Conservation (phyloP, 768 basidiomycete species). For the Lactarius pseudohatsudake region DNA sequence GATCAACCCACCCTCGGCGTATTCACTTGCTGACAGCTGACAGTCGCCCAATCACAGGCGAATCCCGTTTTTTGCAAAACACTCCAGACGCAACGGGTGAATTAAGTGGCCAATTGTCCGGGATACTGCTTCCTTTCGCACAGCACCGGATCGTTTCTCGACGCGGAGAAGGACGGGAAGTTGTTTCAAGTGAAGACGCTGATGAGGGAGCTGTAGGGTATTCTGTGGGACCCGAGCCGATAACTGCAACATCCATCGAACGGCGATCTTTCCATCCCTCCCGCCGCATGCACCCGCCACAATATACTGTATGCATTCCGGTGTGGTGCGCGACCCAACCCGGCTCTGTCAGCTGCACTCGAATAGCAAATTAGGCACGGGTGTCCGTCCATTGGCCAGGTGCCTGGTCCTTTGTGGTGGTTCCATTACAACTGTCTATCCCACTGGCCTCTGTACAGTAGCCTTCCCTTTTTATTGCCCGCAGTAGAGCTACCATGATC, state of each 20-base stretch:
- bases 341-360: neutral
- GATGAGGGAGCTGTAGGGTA: neutral
- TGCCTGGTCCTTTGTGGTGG: neutral
- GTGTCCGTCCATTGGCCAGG: neutral
- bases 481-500: neutral
- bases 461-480: slow-evolving; percentile 5
- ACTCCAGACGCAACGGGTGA: neutral
- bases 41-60: neutral
- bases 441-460: neutral
- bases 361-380: slow-evolving; percentile 9
- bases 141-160: neutral
- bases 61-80: neutral
- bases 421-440: slow-evolving; percentile 24
- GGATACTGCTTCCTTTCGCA: neutral
- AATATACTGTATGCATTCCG: neutral
- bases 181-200: neutral
- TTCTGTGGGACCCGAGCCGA: neutral
- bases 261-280: neutral
- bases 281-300: neutral
- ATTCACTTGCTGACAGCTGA: neutral
- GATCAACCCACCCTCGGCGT: neutral
- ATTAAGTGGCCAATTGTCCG: neutral
- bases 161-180: neutral
- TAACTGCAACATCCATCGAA: neutral
- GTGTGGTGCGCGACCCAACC: no score